phyloP scores from a whole-genome alignment of 768 basidiomycete genomes.

The Mycena floridula region DNA sequence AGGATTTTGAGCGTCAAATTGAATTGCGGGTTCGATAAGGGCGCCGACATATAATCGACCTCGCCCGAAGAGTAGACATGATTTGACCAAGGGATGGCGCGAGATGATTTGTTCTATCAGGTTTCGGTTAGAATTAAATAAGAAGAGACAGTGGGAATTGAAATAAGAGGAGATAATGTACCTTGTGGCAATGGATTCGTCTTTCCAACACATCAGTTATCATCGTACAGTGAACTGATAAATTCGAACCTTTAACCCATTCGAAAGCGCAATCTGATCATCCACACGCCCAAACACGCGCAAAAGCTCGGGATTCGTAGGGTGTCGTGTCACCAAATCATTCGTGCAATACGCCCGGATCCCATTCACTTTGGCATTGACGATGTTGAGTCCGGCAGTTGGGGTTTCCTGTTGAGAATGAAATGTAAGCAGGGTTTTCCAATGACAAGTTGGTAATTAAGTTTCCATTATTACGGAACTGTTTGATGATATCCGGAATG shows the following conservation, averaged over 20 bases:
- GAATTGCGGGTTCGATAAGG: neutral
- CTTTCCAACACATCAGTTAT: too few species aligned
- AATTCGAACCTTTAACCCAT: slow-evolving; percentile 3
- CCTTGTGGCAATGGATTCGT: too few species aligned
- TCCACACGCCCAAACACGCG: slow-evolving; percentile 10
- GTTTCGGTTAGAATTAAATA: neutral
- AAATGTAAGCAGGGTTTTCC: too few species aligned
- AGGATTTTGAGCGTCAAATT: neutral
- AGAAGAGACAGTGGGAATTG: too few species aligned
- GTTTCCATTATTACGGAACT: slow-evolving; percentile 17
- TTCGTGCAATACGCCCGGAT: slow-evolving; percentile 21
- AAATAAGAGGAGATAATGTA: too few species aligned
- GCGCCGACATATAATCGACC: neutral
- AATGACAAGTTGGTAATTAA: too few species aligned
- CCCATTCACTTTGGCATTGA: slow-evolving; percentile 21
- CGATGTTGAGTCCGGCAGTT: too few species aligned
- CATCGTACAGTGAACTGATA: too few species aligned
- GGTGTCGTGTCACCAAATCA: slow-evolving; percentile 29
- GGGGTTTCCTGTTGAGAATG: too few species aligned
- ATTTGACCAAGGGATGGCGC: neutral
- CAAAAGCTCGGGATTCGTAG: slow-evolving; percentile 21
- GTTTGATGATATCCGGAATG: slow-evolving; percentile 5
- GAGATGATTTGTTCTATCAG: neutral
- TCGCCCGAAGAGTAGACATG: neutral
- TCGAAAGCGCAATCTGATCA: slow-evolving; percentile 4